Evolutionary conservation across 805 yeast genomes (phyloP), one percentile per base, ranked within the genome.

Genomic region (Trichomonascus vanleenenianus): DNA sequence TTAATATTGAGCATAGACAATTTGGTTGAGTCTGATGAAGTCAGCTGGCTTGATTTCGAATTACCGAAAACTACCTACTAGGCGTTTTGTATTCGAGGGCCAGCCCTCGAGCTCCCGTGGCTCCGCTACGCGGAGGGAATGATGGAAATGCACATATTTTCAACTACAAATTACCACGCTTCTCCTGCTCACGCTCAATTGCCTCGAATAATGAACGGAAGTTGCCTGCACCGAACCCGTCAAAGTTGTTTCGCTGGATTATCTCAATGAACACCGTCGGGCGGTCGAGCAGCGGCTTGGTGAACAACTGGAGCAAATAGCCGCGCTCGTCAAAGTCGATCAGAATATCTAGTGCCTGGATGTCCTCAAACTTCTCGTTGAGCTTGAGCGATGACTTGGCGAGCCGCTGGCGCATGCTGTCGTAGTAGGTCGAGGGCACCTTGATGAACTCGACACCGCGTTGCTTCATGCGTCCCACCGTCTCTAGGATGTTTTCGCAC

Each of bases 221-320:
- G 50, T 88, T 86, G 1, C 95, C 95, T 42, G 87, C 87, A 1
- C 95, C 96, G 63, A 86, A 86, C 0, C 96, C 96, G 49, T 81
- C 74, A 59, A 84, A 89, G 56, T 84, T 82, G 54, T 73, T 70
- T 49, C 95, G 73, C 63, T 86, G 93, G 50, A 86, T 86, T 19
- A 86, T 73, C 61, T 86, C 95, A 52, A 86, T 67, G 58, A 86
- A 86, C 39, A 85, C 70, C 0, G 95, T 85, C 25, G 96, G 96
- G 33, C 95, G 70, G 56, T 81, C 89, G 50, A 75, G 74, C 14
- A 84, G 58, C 0, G 94, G 91, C 53, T 79, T 78, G 15, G 93
- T 83, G 64, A 87, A 86, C 33, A 86, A 70, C 61, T 86, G 96
- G 44, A 87, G 67, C 16, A 86, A 70, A 57, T 86, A 86, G n/a